Conservation (phyloP, 352 stramenopile species). For the Peronospora destructor region DNA sequence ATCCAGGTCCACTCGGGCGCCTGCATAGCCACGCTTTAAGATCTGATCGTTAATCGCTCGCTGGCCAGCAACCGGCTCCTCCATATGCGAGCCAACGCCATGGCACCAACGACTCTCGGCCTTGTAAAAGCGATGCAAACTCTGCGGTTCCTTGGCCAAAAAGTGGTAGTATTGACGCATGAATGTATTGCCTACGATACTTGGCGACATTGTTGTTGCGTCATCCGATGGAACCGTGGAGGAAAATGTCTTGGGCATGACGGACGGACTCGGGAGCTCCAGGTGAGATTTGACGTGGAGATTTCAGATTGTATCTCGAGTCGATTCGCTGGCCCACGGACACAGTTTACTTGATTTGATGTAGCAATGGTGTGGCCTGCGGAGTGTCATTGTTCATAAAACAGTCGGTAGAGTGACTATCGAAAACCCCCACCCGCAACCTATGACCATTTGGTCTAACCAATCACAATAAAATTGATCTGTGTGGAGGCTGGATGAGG, state of each 20-base stretch:
- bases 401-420: too few relatives aligned
- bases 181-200: constrained; percentile 77
- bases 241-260: constrained; percentile 44
- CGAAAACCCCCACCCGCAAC: too few relatives aligned
- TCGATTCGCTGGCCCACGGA: constrained; percentile 11
- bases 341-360: too few relatives aligned
- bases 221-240: constrained; percentile 27
- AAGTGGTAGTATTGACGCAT: constrained; percentile 89
- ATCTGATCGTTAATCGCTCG: constrained; percentile 81
- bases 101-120: constrained; percentile 78
- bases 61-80: constrained; percentile 70
- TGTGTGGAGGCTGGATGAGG: too few relatives aligned
- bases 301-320: constrained; percentile 27
- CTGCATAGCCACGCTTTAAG: constrained; percentile 64
- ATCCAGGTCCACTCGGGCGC: constrained; percentile 75
- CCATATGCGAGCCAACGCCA: constrained; percentile 70
- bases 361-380: too few relatives aligned
- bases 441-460: too few relatives aligned
- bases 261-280: too few relatives aligned
- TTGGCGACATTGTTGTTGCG: constrained; percentile 42
- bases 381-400: too few relatives aligned
- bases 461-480: too few relatives aligned
- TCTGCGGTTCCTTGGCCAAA: constrained; percentile 75
- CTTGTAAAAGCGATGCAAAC: constrained; percentile 87
- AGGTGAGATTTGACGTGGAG: constrained; percentile 13